phyloP scores from a whole-genome alignment of 345 rosid species.

The Stellera chamaejasme region DNA sequence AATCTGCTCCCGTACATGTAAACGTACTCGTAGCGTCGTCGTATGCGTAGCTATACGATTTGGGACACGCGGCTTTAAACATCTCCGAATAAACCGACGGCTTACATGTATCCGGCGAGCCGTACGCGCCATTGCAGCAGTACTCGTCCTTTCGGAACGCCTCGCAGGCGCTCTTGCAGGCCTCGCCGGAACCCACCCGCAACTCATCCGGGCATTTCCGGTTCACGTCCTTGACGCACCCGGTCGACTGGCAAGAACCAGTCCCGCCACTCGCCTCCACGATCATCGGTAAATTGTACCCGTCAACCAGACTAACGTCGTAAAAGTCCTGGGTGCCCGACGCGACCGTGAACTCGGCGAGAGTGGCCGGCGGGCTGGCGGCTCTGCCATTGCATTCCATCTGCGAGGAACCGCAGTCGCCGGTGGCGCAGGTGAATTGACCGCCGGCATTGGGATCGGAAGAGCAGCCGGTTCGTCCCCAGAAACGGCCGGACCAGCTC shows the following conservation, averaged over 20 bases:
- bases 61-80: slow-evolving; percentile 62
- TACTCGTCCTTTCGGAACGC: slow-evolving; percentile 60
- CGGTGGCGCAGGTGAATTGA: slow-evolving; percentile 49
- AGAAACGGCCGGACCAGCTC: slow-evolving; percentile 67
- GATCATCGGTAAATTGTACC: slow-evolving; percentile 55
- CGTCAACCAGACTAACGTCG: slow-evolving; percentile 67
- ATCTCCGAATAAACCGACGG: slow-evolving; percentile 53
- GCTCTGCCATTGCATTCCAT: slow-evolving; percentile 56
- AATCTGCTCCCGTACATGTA: slow-evolving; percentile 57
- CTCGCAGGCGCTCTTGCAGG: slow-evolving; percentile 71
- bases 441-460: slow-evolving; percentile 33
- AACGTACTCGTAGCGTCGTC: slow-evolving; percentile 72
- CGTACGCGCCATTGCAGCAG: slow-evolving; percentile 60
- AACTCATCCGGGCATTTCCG: slow-evolving; percentile 54
- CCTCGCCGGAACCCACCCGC: slow-evolving; percentile 33
- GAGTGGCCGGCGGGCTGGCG: slow-evolving; percentile 58
- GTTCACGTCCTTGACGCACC: slow-evolving; percentile 58
- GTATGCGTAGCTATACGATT: slow-evolving; percentile 70
- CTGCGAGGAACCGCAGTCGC: slow-evolving; percentile 60
- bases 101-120: slow-evolving; percentile 48
- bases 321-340: slow-evolving; percentile 57
- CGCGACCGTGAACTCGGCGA: slow-evolving; percentile 62
- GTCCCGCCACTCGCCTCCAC: slow-evolving; percentile 53
- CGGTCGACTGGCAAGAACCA: slow-evolving; percentile 48
- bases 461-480: slow-evolving; percentile 63